Evolutionary conservation across 257 asterid species (phyloP), one percentile per base, ranked within the genome.

Genomic region (Paulownia fortunei): DNA sequence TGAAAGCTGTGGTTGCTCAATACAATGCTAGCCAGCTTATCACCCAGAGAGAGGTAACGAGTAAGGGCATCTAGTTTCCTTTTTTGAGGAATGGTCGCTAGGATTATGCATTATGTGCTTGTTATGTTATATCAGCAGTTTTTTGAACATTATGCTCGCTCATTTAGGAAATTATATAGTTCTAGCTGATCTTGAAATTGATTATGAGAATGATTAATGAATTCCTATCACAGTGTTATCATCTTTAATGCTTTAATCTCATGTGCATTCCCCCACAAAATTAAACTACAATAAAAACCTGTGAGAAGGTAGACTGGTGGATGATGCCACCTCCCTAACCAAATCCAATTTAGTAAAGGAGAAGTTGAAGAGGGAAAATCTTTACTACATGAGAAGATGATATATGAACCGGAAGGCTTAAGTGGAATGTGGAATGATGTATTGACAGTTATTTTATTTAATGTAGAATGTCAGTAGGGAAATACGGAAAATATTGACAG

Each of bases 1-100:
- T 94, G 84, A 94, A 94, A 83, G 82, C 97, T 78, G 97, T 94
- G 73, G 98, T 94, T 81, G 98, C 97, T 19, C 97, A 94, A 68
- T 94, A 89, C 84, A 93, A 94, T 77, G 98, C 98, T 21, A 94
- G 97, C 84, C 97, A 94, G 92, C 95, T 94, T 19, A 88, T 94
- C 88, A 94, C 98, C 64, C 98, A 94, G 87, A 89, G 98, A 90
- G 98, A 94, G 93, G 98, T 90, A 84, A 34, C 26, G 51, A 18
- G 46, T 41, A 60, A 13, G 46, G 55, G 13, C 60, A 27, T 76
- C n/a, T 61, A 19, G 26, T 16, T 16, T 74, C 32, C n/a, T 6
- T 39, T 16, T 56, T 32, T 55, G 34, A 54, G 49, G 39, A 39
- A 18, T 49, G 11, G 23, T 65, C 10, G 34, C 24, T n/a, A 46